Evolutionary conservation across 305 asterid genomes (phyloP), one percentile per base, ranked within the genome.

Genomic region (Solanum hybrid): DNA sequence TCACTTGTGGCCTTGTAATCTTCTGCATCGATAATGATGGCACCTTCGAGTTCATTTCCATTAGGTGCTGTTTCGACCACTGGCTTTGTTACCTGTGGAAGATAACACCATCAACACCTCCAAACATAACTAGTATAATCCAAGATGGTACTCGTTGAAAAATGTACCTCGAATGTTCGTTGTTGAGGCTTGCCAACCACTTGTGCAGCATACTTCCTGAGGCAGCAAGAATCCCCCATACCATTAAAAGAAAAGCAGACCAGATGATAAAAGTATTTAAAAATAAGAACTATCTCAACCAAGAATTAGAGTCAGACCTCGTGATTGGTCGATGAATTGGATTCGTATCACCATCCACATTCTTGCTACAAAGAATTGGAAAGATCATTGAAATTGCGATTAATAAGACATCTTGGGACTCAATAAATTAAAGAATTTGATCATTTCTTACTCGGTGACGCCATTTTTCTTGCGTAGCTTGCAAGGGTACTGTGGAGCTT

Each of bases 271-370:
- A 77, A 85, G 76, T 33, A 85, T n/a, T 85, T 31, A 57, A 57
- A 76, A 57, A 6, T 20, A 57, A 57, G 75, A 57, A 34, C 88
- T 85, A 85, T 57, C n/a, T 85, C 5, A 46, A 90, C 11, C 36
- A 24, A 85, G n/a, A 85, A 10, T 28, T 29, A 46, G 29, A 31
- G 33, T 28, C 40, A 69, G 90, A 96, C 99, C 99, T 97, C 28
- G 97, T 96, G 86, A 95, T 79, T 0, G 98, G 98, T 33, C 96
- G 98, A 90, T 93, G 97, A 73, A 89, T 90, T 9, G 93, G 89
- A 42, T 87, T 93, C 85, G 31, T 90, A 86, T 91, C 83, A 36
- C 90, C 90, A 34, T 88, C 69, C 40, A 40, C 94, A 90, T 89
- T 92, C 90, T 92, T 92, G 90, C 99, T 96, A 85, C 4, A 73